Percentiles rank a stretch among this genome's conserved stretches.
phyloP scores from a whole-genome alignment of 1,284 basidiomycete species.

The Coniferiporia weirii region DNA sequence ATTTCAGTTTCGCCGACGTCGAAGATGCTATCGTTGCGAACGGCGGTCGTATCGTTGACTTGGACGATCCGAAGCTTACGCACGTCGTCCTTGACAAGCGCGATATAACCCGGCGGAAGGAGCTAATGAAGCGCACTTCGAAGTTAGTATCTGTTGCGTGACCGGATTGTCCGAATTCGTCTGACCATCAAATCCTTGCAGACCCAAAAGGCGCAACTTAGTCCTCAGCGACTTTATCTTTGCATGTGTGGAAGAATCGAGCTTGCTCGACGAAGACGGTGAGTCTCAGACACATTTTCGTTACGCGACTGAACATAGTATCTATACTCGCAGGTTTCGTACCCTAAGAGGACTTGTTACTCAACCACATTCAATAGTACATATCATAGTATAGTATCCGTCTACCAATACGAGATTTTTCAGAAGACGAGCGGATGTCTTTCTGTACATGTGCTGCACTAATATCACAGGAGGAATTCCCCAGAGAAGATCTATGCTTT shows the following conservation, averaged over 20 bases:
- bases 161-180: background rate
- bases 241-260: conserved; percentile 75
- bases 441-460: too few species aligned
- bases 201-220: conserved; percentile 76
- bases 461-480: too few species aligned
- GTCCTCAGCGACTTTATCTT: conserved; percentile 72
- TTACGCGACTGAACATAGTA: background rate
- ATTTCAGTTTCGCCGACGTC: conserved; percentile 53
- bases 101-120: conserved; percentile 63
- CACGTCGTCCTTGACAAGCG: conserved; percentile 81
- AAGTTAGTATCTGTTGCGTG: conserved; percentile 40
- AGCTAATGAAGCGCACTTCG: conserved; percentile 65
- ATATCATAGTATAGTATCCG: too few species aligned
- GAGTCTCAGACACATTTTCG: conserved; percentile 23
- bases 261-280: conserved; percentile 78
- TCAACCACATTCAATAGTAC: too few species aligned
- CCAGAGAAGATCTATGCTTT: too few species aligned
- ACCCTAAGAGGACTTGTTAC: background rate
- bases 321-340: background rate
- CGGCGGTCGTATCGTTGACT: conserved; percentile 65
- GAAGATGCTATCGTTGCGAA: conserved; percentile 51
- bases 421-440: too few species aligned
- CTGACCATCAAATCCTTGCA: conserved; percentile 25
- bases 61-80: conserved; percentile 74
- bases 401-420: too few species aligned